Base-by-base conservation (phyloP, 768 basidiomycete species). In the Gloeostereum incarnatum region DNA sequence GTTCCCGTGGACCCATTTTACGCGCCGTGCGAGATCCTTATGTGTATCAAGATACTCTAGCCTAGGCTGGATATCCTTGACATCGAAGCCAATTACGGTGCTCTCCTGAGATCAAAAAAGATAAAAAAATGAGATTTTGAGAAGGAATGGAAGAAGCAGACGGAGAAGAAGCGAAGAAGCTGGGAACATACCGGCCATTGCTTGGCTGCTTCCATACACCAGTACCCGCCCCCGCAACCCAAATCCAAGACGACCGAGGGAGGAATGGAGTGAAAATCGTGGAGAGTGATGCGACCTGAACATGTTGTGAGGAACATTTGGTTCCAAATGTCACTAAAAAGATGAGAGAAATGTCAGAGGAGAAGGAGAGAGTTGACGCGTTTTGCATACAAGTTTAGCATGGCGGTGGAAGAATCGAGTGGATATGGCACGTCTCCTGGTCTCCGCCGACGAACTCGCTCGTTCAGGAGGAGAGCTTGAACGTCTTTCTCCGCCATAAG, bases 181-280 rank as follows among this genome's bases (percentile, higher is more conserved):
- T 7, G 9, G 18, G 24, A 25, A 55, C 71, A 30, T 42, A 79
- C 85, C 52, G 63, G 65, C 82, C 83, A 87, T 32, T 61, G 57
- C 46, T 66, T 73, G 2, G 77, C 81, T 4, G 81, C 81, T 42
- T 81, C 73, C 20, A 87, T 63, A 3, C 69, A 69, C 84, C 85
- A 88, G 36, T 68, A 66, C 1, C 84, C 84, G 31, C 63, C 69
- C 4, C 84, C 82, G 49, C 81, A 84, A 0, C 82, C 85, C 6
- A 88, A 56, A 49, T 85, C 81, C 8, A 88, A 69, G 0, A 83
- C 62, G 3, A 59, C 53, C 1, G 50, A 17, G 0, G 82, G 85
- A 2, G 74, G 68, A n/a, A n/a, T n/a, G 0, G 48, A 50, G 6
- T 65, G 58, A 36, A 79, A 78, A 31, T 65, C 58, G 47, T 75